A percentile compares a stretch with the other conserved stretches of the same genome.
Conservation (phyloP, 1,139 yeast species). For the Entelexis paramagnoliae region DNA sequence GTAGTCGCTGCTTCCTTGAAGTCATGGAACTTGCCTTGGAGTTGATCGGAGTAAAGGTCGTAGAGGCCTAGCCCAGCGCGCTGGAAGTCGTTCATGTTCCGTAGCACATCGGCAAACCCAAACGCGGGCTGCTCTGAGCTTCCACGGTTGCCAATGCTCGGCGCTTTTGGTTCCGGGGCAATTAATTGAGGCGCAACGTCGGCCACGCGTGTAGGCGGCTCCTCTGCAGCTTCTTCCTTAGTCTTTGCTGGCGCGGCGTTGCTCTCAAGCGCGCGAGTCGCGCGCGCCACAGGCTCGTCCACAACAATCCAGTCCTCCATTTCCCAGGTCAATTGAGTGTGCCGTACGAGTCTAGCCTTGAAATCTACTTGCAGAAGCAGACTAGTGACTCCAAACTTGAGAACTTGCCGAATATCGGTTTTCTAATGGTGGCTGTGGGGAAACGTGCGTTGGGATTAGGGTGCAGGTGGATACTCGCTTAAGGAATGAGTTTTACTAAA, state of each 20-base stretch:
- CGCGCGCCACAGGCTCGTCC: background rate
- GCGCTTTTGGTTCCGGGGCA: too few relatives aligned
- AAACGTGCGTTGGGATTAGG: background rate
- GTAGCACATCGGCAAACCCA: background rate
- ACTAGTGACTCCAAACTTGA: background rate
- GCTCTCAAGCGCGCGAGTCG: background rate
- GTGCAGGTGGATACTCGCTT: background rate
- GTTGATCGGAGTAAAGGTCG: background rate
- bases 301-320: slow-evolving; percentile 2
- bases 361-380: background rate
- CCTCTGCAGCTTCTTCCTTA: background rate
- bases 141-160: too few relatives aligned
- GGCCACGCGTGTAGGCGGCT: background rate
- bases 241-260: background rate
- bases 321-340: background rate
- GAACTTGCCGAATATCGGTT: background rate
- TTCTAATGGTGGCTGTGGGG: background rate
- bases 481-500: background rate
- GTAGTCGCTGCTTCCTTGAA: slow-evolving; percentile 6
- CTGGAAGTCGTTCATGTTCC: slow-evolving; percentile 1
- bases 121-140: background rate
- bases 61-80: slow-evolving; percentile 1
- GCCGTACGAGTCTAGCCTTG: background rate
- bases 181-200: background rate
- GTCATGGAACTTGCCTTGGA: background rate